Evolutionary conservation across 805 yeast species (phyloP), one percentile per base, ranked within the genome.

Genomic region (Lipomyces lipofer): DNA sequence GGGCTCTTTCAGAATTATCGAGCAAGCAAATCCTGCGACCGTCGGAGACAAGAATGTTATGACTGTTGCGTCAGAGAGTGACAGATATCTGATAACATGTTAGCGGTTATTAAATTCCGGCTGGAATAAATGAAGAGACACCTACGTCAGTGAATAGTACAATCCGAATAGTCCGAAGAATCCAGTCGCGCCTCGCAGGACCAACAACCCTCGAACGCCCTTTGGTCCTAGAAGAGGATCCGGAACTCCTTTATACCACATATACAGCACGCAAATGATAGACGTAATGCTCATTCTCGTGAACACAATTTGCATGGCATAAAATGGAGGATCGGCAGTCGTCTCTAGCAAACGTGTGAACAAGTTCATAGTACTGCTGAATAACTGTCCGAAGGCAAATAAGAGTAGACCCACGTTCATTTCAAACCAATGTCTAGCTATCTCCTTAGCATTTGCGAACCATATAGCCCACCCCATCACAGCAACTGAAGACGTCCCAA

Each of bases 31-130:
- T 0, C 89, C 86, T 0, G 96, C 86, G 15, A 86, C 78, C 51
- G 86, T 77, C 0, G 97, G 97, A 0, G 83, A 75, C 64, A 90
- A 69, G 62, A 90, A 90, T 1, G 92, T 82, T 47, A 90, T 84
- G 13, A 86, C 84, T 0, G 88, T 84, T 0, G 95, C 87, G 65
- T 90, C 97, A 9, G 91, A 83, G 4, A 90, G 77, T 47, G 88
- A 79, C 43, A 90, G 74, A 64, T 85, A 87, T 8, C 53, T 46
- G n/a, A 25, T 21, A 15, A 6, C 30, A 7, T 2, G 12, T 44
- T 44, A 28, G 48, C 12, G 12, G 17, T 17, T 25, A 12, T 10
- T 17, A 44, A 15, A n/a, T 8, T 13, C 9, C 39, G 25, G 21
- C 28, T 2, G 21, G 17, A 42, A 42, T 42, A 19, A 7, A 21